Evolutionary conservation across 2,329 filamentous ascomycete genomes (phyloP).

Genomic region (Bretziella fagacearum): DNA sequence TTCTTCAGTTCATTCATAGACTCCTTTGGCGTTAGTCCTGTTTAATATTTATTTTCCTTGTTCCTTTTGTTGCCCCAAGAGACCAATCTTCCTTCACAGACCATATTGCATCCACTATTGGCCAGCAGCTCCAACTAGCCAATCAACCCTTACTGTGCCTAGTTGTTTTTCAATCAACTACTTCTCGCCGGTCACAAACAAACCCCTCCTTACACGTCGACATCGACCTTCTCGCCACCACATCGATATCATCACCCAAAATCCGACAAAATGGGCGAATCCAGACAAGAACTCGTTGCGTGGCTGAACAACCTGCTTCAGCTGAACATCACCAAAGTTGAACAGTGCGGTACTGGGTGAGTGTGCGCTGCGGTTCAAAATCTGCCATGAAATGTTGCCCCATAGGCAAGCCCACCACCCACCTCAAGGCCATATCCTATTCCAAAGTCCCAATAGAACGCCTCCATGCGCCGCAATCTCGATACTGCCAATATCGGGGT

Average conservation of each 20-base stretch:
- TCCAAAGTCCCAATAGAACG: background rate
- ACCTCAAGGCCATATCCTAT: background rate
- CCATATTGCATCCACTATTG: conserved; percentile 5
- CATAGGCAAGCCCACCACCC: no score
- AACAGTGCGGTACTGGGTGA: conserved; percentile 97
- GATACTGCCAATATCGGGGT: background rate
- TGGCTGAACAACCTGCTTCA: conserved; percentile 97
- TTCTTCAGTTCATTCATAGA: conserved; percentile 3
- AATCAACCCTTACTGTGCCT: conserved; percentile 9
- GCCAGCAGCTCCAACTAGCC: conserved; percentile 8
- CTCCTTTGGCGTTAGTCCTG: conserved; percentile 9
- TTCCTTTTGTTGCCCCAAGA: conserved; percentile 4
- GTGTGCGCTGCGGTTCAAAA: conserved; percentile 17
- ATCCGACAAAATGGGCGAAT: conserved; percentile 41
- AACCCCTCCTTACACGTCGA: conserved; percentile 12
- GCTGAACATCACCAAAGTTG: conserved; percentile 95
- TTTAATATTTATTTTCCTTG: conserved; percentile 13
- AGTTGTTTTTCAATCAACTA: conserved; percentile 8
- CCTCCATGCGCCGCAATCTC: background rate
- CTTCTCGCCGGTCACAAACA: conserved; percentile 2
- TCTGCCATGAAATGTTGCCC: conserved; percentile 10
- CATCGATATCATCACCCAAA: conserved; percentile 5
- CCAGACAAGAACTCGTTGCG: conserved; percentile 80
- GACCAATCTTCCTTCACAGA: background rate
- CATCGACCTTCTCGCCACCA: conserved; percentile 1